Conservation (phyloP, 306 rosid species). For the Albizia julibrissin region DNA sequence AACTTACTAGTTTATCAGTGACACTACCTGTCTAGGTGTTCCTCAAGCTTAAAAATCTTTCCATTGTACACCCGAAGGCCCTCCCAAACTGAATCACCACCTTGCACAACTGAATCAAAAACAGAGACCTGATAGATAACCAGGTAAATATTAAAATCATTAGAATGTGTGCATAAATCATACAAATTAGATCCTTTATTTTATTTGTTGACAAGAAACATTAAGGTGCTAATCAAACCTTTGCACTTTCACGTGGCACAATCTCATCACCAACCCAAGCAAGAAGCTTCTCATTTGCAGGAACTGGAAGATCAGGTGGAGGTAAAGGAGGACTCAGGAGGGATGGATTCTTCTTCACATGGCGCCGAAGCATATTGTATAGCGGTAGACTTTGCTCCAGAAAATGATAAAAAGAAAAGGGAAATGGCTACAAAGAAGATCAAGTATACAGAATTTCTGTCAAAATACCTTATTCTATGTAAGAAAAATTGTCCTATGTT, state of each 20-base stretch:
- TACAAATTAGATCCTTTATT: conserved; percentile 23
- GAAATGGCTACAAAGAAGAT: conserved; percentile 58
- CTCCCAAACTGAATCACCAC: conserved; percentile 95
- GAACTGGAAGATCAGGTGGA: conserved; percentile 76
- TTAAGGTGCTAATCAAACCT: conserved; percentile 46
- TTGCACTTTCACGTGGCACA: conserved; percentile 76
- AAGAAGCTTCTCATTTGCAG: conserved; percentile 74
- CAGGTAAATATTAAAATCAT: conserved; percentile 32
- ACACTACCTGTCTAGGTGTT: conserved; percentile 80
- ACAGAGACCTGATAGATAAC: conserved; percentile 68
- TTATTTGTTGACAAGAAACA: conserved; percentile 7
- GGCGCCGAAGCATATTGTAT: conserved; percentile 69
- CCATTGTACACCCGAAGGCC: conserved; percentile 82
- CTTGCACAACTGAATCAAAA: conserved; percentile 89
- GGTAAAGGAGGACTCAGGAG: conserved; percentile 62
- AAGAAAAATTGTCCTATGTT: background rate
- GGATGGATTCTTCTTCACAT: conserved; percentile 52
- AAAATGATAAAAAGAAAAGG: conserved; percentile 57
- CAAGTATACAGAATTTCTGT: conserved; percentile 20
- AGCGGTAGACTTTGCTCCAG: conserved; percentile 80
- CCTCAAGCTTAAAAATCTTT: conserved; percentile 83
- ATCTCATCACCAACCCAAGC: conserved; percentile 92
- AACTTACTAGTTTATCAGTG: background rate
- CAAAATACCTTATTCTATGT: background rate
- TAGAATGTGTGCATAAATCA: conserved; percentile 27